Conservation (phyloP, 129 eudicot species). For the Silybum marianum region DNA sequence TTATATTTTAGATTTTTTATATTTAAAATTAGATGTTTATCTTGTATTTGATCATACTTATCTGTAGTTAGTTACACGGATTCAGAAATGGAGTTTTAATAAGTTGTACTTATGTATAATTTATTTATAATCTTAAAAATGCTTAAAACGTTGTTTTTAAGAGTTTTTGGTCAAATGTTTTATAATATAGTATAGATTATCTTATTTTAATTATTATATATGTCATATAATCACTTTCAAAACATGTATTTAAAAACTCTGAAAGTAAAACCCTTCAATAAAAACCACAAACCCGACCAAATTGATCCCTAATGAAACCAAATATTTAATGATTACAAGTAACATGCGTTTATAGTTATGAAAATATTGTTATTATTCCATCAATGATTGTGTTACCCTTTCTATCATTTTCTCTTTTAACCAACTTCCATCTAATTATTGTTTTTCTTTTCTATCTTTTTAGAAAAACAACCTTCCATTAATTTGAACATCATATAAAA, state of each 20-base stretch:
- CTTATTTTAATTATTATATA: no score
- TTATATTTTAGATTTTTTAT: no score
- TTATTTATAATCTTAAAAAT: no score
- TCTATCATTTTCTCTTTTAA: not conserved
- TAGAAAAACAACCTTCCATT: not conserved
- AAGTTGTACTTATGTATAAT: no score
- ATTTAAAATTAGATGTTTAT: no score
- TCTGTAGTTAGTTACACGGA: no score
- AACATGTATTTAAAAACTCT: not conserved
- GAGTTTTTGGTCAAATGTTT: no score
- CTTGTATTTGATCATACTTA: no score
- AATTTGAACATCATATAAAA: not conserved
- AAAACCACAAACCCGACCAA: not conserved
- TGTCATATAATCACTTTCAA: no score
- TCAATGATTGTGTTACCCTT: not conserved
- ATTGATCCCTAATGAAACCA: not conserved
- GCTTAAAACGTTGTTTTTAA: no score
- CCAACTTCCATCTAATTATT: not conserved
- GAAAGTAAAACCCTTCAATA: not conserved
- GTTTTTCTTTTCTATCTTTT: not conserved
- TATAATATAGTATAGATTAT: no score
- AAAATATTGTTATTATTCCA: not conserved
- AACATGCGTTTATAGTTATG: constrained; percentile 1
- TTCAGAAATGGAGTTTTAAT: no score
- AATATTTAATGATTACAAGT: not conserved